These are phyloP conservation scores for Salvia splendens DNA, from an alignment of 257 asterid genomes.

Conservation along the genomic window DNA sequence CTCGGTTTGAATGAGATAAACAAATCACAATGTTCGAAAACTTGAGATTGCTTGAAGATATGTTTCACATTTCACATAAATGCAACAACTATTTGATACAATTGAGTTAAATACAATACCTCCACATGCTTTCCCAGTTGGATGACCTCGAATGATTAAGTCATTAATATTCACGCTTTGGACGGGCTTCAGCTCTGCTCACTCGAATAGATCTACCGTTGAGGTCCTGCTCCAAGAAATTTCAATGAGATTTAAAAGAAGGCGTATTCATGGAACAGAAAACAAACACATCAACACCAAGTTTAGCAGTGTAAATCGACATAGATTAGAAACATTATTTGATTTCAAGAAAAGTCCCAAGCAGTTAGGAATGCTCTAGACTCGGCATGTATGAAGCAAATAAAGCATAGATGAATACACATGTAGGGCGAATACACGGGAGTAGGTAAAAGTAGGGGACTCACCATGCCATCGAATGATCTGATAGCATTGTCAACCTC, in stretches of 20 bases:
- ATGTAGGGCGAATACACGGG: background rate
- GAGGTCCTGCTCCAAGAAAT: slow-evolving; percentile 53
- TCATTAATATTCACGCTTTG: slow-evolving; percentile 53
- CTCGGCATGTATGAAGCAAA: too few relatives aligned
- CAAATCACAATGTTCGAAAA: background rate
- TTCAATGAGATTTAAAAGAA: slow-evolving; percentile 17
- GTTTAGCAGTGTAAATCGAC: background rate
- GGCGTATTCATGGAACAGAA: background rate
- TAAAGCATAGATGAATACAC: background rate
- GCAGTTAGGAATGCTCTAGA: background rate
- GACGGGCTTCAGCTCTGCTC: slow-evolving; percentile 64
- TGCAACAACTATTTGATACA: background rate
- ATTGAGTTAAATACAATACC: slow-evolving; percentile 19
- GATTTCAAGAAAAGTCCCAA: background rate
- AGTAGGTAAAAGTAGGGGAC: slow-evolving; percentile 27
- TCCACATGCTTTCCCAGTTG: slow-evolving; percentile 26
- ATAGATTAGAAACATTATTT: background rate
- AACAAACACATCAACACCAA: background rate
- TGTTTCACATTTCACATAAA: background rate
- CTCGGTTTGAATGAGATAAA: background rate
- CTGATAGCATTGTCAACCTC: slow-evolving; percentile 71
- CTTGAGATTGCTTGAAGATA: background rate
- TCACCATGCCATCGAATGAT: slow-evolving; percentile 74
- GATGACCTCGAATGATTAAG: slow-evolving; percentile 26
- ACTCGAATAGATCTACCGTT: slow-evolving; percentile 79